phyloP scores from a whole-genome alignment of 192 early-diverging fungal species.

The Podila epigama region DNA sequence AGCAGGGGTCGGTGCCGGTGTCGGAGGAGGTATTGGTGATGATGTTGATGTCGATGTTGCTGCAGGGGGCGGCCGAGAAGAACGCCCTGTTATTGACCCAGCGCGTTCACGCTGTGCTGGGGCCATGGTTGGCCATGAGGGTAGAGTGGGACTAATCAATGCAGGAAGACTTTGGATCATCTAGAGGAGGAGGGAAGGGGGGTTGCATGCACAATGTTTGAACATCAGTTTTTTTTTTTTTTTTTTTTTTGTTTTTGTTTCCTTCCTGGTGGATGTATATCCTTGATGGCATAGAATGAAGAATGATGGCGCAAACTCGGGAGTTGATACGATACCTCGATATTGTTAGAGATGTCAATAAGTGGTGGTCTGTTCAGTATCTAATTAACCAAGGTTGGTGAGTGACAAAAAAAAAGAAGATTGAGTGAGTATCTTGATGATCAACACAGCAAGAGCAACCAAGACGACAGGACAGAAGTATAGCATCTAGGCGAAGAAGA shows the following conservation, averaged over 20 bases:
- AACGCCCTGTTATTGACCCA: not conserved
- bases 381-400: not conserved
- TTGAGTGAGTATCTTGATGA: too few relatives aligned
- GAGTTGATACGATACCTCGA: not conserved
- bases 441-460: not conserved
- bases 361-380: not conserved
- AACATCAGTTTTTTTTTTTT: too few relatives aligned
- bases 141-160: not conserved
- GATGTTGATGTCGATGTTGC: conserved; percentile 17
- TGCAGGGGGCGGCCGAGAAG: conserved; percentile 14
- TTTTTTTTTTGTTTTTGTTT: too few relatives aligned
- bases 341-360: not conserved
- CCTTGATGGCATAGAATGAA: too few relatives aligned
- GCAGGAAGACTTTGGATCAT: not conserved
- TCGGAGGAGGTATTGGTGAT: conserved; percentile 19
- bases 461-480: too few relatives aligned
- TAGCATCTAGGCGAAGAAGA: too few relatives aligned
- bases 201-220: not conserved
- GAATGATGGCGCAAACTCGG: not conserved
- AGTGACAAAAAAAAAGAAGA: not conserved
- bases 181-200: not conserved
- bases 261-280: too few relatives aligned
- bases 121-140: not conserved
- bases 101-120: not conserved
- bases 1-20: conserved; percentile 22